Evolutionary conservation across 441 rosid genomes (phyloP).

Genomic region (Populus hybrid): DNA sequence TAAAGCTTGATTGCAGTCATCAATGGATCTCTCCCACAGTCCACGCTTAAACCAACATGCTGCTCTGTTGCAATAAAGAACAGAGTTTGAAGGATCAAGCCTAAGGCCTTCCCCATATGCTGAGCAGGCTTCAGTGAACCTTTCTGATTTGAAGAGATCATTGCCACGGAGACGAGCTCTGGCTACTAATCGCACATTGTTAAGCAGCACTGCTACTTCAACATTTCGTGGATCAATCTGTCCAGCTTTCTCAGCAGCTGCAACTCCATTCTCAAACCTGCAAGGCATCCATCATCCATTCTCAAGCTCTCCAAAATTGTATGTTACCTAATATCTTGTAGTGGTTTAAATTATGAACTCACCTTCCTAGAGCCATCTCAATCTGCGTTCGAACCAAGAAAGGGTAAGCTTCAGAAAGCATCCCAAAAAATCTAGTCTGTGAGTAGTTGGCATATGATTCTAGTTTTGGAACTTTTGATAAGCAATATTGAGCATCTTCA

Average conservation of each 20-base stretch:
- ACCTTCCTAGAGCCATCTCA: constrained; percentile 91
- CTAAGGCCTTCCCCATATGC: constrained; percentile 90
- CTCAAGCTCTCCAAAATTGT: constrained; percentile 27
- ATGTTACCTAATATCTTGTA: constrained; percentile 4
- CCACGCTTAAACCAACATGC: constrained; percentile 89
- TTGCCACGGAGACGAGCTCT: constrained; percentile 87
- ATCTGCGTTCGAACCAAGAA: constrained; percentile 65
- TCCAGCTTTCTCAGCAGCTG: constrained; percentile 77
- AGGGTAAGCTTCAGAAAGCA: constrained; percentile 69
- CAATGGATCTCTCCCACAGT: constrained; percentile 70
- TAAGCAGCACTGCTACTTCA: constrained; percentile 63
- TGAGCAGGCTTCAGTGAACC: constrained; percentile 75
- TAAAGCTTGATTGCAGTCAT: constrained; percentile 79
- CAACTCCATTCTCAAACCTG: constrained; percentile 91
- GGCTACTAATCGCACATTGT: constrained; percentile 64
- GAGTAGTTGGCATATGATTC: constrained; percentile 36
- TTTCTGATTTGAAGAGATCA: constrained; percentile 81
- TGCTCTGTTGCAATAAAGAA: constrained; percentile 72
- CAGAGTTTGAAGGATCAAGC: constrained; percentile 71
- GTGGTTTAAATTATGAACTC: constrained; percentile 30
- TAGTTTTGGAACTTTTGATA: constrained; percentile 42
- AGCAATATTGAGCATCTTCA: constrained; percentile 58
- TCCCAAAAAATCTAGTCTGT: constrained; percentile 57
- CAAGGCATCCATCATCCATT: constrained; percentile 43
- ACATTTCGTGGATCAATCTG: constrained; percentile 68